Conservation (phyloP, 495 filamentous ascomycete species). For the Patellaria atrata region DNA sequence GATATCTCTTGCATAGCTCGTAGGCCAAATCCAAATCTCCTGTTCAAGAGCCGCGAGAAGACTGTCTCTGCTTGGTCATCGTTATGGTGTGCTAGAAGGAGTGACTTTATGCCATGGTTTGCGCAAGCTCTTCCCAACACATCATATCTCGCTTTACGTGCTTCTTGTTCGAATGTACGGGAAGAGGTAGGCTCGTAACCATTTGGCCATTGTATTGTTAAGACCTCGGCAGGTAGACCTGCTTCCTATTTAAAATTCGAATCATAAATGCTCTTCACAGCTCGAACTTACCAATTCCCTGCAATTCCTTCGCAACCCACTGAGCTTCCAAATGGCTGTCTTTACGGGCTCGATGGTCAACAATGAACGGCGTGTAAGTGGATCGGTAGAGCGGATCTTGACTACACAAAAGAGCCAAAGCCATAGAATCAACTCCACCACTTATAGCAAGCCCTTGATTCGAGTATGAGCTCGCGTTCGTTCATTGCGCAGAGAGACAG, state of each 20-base stretch:
- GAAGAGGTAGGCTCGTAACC: constrained; percentile 29
- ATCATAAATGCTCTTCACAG: background rate
- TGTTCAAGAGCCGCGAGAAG: constrained; percentile 52
- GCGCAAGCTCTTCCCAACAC: constrained; percentile 48
- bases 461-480: constrained; percentile 1
- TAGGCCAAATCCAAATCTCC: constrained; percentile 50
- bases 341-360: constrained; percentile 61
- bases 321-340: constrained; percentile 56
- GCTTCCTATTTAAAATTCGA: no score
- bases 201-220: constrained; percentile 33
- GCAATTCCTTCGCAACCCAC: constrained; percentile 42
- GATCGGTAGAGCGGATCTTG: constrained; percentile 10
- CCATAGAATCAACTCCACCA: constrained; percentile 94
- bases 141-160: constrained; percentile 60
- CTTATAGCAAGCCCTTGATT: constrained; percentile 65
- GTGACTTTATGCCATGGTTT: constrained; percentile 30
- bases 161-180: constrained; percentile 61
- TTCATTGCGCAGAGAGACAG: no score
- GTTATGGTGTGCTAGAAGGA: constrained; percentile 70
- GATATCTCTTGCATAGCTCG: constrained; percentile 48
- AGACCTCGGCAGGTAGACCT: constrained; percentile 38
- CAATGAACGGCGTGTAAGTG: constrained; percentile 48
- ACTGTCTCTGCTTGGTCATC: constrained; percentile 84
- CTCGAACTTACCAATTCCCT: constrained; percentile 5
- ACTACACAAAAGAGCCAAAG: constrained; percentile 64